A percentile compares a stretch with the other conserved stretches of the same genome.
phyloP scores from a whole-genome alignment of 805 yeast species.

The Pichia pseudocactophila region DNA sequence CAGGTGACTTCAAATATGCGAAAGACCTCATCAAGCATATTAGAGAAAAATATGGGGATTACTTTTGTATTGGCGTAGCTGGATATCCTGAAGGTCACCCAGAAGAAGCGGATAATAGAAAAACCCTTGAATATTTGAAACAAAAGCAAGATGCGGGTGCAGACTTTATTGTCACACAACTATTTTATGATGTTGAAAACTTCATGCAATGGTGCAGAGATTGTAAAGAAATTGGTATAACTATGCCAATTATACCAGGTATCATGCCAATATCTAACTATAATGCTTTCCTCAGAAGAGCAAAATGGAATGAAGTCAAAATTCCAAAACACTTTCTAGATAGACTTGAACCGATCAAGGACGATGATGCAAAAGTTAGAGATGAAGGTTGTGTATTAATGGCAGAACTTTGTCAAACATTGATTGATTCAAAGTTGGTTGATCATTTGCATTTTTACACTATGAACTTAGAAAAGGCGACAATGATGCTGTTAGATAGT shows the following conservation, averaged over 20 bases:
- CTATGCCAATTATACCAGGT: slow-evolving; percentile 90
- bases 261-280: slow-evolving; percentile 98
- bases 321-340: slow-evolving; percentile 69
- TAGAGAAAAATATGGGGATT: slow-evolving; percentile 67
- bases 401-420: slow-evolving; percentile 69
- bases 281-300: slow-evolving; percentile 85
- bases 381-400: slow-evolving; percentile 76
- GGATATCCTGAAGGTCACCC: slow-evolving; percentile 98
- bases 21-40: slow-evolving; percentile 78
- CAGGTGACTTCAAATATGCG: slow-evolving; percentile 84
- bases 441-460: slow-evolving; percentile 93
- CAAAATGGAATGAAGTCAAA: slow-evolving; percentile 83
- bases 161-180: slow-evolving; percentile 86
- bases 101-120: slow-evolving; percentile 56
- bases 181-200: slow-evolving; percentile 89
- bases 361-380: slow-evolving; percentile 84
- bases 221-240: slow-evolving; percentile 63
- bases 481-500: slow-evolving; percentile 76
- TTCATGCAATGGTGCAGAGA: slow-evolving; percentile 75
- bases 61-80: slow-evolving; percentile 92
- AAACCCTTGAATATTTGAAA: slow-evolving; percentile 55
- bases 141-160: slow-evolving; percentile 94
- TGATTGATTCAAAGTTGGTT: slow-evolving; percentile 62
- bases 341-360: slow-evolving; percentile 71
- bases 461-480: slow-evolving; percentile 91